A percentile compares a stretch with the other conserved stretches of the same genome.
These are phyloP conservation scores for Candida montana DNA, from an alignment of 805 yeast genomes.

Conservation along the genomic window DNA sequence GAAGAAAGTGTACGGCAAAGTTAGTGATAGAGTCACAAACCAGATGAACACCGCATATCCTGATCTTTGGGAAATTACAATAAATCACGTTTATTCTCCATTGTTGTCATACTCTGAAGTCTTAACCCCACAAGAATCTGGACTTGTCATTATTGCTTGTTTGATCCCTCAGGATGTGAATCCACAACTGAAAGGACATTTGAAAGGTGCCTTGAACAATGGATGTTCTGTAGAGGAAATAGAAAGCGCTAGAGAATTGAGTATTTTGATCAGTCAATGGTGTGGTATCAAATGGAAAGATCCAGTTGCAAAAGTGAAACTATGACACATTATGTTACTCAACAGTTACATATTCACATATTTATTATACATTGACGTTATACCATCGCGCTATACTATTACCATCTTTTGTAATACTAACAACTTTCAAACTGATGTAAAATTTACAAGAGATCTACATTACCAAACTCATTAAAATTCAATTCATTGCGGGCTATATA, in stretches of 20 bases:
- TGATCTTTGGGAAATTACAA: slow-evolving; percentile 71
- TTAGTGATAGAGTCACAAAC: slow-evolving; percentile 57
- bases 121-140: slow-evolving; percentile 62
- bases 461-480: neutral
- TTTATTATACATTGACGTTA: too few relatives aligned
- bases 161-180: slow-evolving; percentile 90
- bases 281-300: slow-evolving; percentile 62
- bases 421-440: too few relatives aligned
- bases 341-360: too few relatives aligned
- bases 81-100: slow-evolving; percentile 73
- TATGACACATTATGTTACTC: too few relatives aligned
- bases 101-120: slow-evolving; percentile 64
- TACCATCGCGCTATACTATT: too few relatives aligned
- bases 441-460: too few relatives aligned
- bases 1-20: slow-evolving; percentile 70
- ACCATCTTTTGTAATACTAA: neutral
- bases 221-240: slow-evolving; percentile 68
- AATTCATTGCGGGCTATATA: too few relatives aligned
- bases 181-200: slow-evolving; percentile 88
- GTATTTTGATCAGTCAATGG: slow-evolving; percentile 65
- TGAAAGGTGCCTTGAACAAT: slow-evolving; percentile 76
- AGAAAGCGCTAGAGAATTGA: slow-evolving; percentile 52
- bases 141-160: slow-evolving; percentile 70
- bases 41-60: slow-evolving; percentile 78
- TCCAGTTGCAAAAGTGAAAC: slow-evolving; percentile 27